A percentile compares a stretch with the other conserved stretches of the same genome.
These are phyloP conservation scores for Aspergillus leporis DNA, from an alignment of 495 filamentous ascomycete genomes.

Conservation along the genomic window DNA sequence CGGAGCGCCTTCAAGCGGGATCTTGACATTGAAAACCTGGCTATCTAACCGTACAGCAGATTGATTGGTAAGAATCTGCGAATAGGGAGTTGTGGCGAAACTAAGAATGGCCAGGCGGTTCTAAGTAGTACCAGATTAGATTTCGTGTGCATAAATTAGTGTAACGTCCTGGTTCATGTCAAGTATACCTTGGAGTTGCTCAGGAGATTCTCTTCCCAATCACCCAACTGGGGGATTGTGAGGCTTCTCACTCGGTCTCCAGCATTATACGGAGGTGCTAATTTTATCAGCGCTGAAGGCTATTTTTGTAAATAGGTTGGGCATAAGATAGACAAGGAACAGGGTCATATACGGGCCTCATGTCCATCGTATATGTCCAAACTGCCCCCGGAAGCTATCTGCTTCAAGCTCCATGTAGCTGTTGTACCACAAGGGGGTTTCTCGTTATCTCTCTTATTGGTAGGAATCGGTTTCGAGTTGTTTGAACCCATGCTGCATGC, in stretches of 20 bases:
- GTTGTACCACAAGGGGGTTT: conserved; percentile 2
- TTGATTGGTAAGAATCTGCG: conserved; percentile 51
- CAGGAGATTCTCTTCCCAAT: conserved; percentile 25
- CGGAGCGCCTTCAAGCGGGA: conserved; percentile 77
- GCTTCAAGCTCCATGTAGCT: not conserved
- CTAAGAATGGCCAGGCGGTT: conserved; percentile 70
- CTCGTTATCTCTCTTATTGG: not conserved
- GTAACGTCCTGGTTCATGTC: not conserved
- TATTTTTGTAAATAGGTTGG: not conserved
- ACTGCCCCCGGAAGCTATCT: conserved; percentile 2
- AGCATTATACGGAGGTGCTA: conserved; percentile 22
- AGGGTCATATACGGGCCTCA: conserved; percentile 9
- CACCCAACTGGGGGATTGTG: conserved; percentile 14
- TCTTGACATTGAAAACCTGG: conserved; percentile 79
- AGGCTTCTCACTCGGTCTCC: conserved; percentile 17
- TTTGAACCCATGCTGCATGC: not conserved
- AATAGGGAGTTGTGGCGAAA: conserved; percentile 57
- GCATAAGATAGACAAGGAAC: conserved; percentile 2
- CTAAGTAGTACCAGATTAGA: conserved; percentile 23
- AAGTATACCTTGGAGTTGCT: conserved; percentile 21
- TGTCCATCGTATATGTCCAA: not conserved
- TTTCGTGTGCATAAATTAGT: not conserved
- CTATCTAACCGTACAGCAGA: conserved; percentile 57
- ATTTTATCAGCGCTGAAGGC: conserved; percentile 2
- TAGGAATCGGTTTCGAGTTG: not conserved